Evolutionary conservation across 169 alveolate genomes (phyloP).

Genomic region (Plasmodium adleri): DNA sequence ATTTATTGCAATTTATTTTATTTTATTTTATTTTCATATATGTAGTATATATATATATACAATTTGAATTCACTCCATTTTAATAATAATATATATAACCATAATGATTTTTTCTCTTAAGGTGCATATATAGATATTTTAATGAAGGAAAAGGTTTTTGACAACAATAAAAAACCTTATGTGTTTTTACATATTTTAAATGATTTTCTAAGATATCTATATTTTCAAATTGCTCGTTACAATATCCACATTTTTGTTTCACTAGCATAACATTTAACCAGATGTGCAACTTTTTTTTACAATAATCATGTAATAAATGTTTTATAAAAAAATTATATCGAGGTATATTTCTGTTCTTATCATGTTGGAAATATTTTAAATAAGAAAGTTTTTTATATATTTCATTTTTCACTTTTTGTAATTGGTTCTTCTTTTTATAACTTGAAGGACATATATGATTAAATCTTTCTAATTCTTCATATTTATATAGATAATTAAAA

Average conservation of each 20-base stretch:
- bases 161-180: conserved; percentile 49
- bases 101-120: conserved; percentile 31
- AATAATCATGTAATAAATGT: conserved; percentile 12
- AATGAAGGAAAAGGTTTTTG: conserved; percentile 36
- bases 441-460: background rate
- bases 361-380: conserved; percentile 38
- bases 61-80: no score
- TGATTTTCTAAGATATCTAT: conserved; percentile 28
- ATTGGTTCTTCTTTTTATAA: background rate
- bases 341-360: conserved; percentile 11
- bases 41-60: no score
- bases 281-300: conserved; percentile 8
- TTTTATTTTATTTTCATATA: no score
- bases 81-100: conserved; percentile 52
- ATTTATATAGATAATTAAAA: no score
- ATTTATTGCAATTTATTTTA: no score
- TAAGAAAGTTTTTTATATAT: conserved; percentile 37
- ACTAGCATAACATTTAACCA: conserved; percentile 34
- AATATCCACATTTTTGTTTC: conserved; percentile 39
- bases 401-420: conserved; percentile 20
- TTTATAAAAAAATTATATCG: conserved; percentile 20
- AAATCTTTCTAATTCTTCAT: background rate
- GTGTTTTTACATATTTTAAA: conserved; percentile 34
- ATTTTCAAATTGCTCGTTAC: conserved; percentile 42
- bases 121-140: conserved; percentile 24